phyloP scores from a whole-genome alignment of 2,329 filamentous ascomycete species.

The Aspergillus vadensis region DNA sequence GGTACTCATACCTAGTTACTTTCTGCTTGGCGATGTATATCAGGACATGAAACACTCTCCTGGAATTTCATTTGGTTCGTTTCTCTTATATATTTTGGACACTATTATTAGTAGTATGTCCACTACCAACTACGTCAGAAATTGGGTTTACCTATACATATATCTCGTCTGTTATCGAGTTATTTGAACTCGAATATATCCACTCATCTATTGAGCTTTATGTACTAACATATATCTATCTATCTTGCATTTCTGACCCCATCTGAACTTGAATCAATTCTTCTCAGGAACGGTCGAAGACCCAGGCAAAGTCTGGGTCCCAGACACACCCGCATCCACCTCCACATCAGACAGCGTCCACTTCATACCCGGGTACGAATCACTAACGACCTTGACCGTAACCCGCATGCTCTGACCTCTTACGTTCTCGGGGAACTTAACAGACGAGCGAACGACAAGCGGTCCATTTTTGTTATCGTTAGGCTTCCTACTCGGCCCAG shows the following conservation, averaged over 20 bases:
- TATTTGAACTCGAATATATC: not conserved
- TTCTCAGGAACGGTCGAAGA: conserved; percentile 21
- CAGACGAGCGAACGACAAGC: conserved; percentile 30
- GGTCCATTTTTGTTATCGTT: conserved; percentile 17
- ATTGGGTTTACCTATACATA: no score
- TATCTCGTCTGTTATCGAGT: not conserved
- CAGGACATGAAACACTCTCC: not conserved
- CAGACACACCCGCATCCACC: conserved; percentile 47
- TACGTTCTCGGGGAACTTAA: conserved; percentile 34
- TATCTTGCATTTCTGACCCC: no score
- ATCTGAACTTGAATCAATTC: not conserved
- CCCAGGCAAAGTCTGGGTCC: conserved; percentile 19
- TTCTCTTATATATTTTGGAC: not conserved
- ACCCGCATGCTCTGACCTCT: conserved; percentile 53
- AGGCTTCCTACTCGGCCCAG: conserved; percentile 19
- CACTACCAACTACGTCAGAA: no score
- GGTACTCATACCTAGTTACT: not conserved
- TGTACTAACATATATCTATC: not conserved
- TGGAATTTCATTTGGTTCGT: not conserved
- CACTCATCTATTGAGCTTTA: not conserved
- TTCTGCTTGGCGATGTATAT: not conserved
- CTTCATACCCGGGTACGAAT: conserved; percentile 79
- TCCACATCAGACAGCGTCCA: conserved; percentile 58
- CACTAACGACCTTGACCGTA: conserved; percentile 77
- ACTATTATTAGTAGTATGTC: no score